Percentiles rank a stretch among this genome's conserved stretches.
Conservation (phyloP, 495 filamentous ascomycete species). For the Geopyxis carbonaria region DNA sequence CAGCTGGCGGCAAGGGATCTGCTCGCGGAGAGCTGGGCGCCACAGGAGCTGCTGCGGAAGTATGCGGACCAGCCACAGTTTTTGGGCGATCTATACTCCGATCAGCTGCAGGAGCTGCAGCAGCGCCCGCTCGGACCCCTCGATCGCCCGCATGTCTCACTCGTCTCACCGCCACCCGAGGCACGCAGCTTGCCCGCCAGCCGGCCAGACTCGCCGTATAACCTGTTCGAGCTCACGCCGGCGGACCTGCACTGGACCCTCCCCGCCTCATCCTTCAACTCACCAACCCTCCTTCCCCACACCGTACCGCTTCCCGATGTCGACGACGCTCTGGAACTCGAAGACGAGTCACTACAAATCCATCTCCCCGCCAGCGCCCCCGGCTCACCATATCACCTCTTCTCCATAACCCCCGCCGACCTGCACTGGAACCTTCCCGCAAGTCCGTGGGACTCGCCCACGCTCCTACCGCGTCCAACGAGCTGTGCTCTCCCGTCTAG, state of each 20-base stretch:
- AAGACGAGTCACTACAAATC: not conserved
- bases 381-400: not conserved
- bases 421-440: not conserved
- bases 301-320: not conserved
- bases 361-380: conserved; percentile 5
- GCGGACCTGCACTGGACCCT: conserved; percentile 2
- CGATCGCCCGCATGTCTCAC: too few relatives aligned
- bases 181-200: conserved; percentile 2
- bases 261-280: not conserved
- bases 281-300: conserved; percentile 1
- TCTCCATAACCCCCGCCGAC: not conserved
- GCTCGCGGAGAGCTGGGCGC: too few relatives aligned
- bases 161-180: too few relatives aligned
- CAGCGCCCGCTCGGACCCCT: too few relatives aligned
- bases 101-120: too few relatives aligned
- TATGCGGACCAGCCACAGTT: too few relatives aligned
- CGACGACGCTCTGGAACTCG: not conserved
- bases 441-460: conserved; percentile 5
- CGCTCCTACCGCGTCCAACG: not conserved
- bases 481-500: not conserved
- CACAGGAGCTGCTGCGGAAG: too few relatives aligned
- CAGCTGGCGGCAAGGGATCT: too few relatives aligned
- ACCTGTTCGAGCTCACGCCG: not conserved
- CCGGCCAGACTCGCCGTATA: conserved; percentile 2
- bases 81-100: too few relatives aligned